Conservation (phyloP, 257 asterid genomes). For the Solanum clarkiae region DNA sequence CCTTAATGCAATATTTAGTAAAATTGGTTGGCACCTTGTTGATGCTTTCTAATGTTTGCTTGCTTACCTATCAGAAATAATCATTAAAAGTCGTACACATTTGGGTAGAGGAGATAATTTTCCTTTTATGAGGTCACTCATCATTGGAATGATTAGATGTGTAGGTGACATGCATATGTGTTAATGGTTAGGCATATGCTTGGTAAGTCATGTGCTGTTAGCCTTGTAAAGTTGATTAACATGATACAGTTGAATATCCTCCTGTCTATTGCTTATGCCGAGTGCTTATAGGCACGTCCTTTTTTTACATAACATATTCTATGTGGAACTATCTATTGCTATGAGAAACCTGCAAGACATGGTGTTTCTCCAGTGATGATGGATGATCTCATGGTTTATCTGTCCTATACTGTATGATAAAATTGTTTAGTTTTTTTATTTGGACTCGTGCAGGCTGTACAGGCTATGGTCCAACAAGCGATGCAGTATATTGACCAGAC, state of each 20-base stretch:
- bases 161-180: neutral
- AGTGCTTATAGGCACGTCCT: neutral
- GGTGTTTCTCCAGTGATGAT: neutral
- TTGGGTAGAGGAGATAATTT: neutral
- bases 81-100: neutral
- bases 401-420: neutral
- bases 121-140: neutral
- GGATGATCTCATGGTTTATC: neutral
- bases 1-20: neutral
- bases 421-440: neutral
- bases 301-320: neutral
- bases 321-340: neutral
- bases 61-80: neutral
- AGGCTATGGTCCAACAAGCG: slow-evolving; percentile 94
- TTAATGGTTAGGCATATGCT: neutral
- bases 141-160: neutral
- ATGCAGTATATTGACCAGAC: slow-evolving; percentile 95
- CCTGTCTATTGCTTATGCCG: neutral
- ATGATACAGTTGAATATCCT: neutral
- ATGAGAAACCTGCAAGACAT: neutral
- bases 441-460: slow-evolving; percentile 61
- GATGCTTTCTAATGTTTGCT: neutral
- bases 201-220: neutral
- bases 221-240: neutral
- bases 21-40: neutral